Percentiles rank a stretch among this genome's conserved stretches.
These are phyloP conservation scores for Brasilioporus rufonigricans DNA, from an alignment of 768 basidiomycete species.

Conservation along the genomic window DNA sequence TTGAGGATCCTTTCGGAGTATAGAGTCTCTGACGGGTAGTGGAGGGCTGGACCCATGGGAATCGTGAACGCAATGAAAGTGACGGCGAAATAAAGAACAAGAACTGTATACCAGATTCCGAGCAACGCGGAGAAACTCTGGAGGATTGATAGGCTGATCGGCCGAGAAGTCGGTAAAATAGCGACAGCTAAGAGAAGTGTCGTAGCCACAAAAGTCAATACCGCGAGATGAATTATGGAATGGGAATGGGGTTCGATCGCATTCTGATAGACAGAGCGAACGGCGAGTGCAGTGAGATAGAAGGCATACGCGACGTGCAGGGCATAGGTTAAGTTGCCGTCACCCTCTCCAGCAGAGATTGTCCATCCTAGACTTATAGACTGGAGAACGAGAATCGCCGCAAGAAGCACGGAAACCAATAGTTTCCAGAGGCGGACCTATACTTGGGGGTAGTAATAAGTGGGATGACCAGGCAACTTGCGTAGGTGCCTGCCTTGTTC, in stretches of 20 bases:
- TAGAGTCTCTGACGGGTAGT: conserved; percentile 70
- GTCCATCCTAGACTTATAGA: conserved; percentile 54
- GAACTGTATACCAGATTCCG: conserved; percentile 51
- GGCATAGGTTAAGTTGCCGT: conserved; percentile 36
- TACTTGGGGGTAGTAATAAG: neutral
- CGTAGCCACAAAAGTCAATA: conserved; percentile 49
- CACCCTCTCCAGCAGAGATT: conserved; percentile 23
- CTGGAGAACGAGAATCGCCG: conserved; percentile 47
- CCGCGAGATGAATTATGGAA: conserved; percentile 59
- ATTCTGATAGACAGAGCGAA: conserved; percentile 48
- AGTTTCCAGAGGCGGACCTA: conserved; percentile 65
- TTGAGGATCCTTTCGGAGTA: conserved; percentile 71
- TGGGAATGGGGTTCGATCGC: conserved; percentile 41
- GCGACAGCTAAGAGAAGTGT: conserved; percentile 44
- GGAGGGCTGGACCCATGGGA: conserved; percentile 70
- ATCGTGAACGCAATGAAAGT: conserved; percentile 46
- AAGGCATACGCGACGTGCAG: conserved; percentile 55
- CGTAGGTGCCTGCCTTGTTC: conserved; percentile 41
- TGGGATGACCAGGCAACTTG: neutral
- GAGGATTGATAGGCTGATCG: conserved; percentile 32
- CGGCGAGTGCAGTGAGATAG: conserved; percentile 55
- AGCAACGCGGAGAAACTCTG: conserved; percentile 20
- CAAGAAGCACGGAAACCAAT: conserved; percentile 44
- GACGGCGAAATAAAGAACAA: conserved; percentile 49
- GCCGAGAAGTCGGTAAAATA: conserved; percentile 52